These are phyloP conservation scores for Blastobotrys serpentis DNA, from an alignment of 1,139 yeast species.

Conservation along the genomic window DNA sequence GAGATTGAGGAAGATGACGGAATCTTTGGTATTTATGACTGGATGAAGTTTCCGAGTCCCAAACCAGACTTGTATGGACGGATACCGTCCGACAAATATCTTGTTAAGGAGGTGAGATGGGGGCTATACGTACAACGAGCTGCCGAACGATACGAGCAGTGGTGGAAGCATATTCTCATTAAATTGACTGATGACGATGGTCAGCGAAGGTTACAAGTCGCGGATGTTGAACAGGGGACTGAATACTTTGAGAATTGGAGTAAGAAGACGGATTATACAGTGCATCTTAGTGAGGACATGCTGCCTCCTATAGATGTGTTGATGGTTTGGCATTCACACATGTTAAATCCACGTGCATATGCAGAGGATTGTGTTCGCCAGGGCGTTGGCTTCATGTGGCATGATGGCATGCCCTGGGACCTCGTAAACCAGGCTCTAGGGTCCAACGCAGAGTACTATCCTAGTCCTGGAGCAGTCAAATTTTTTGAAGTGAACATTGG, in stretches of 20 bases:
- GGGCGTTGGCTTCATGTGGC: slow-evolving; percentile 32
- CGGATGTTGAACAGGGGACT: slow-evolving; percentile 4
- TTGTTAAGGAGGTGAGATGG: slow-evolving; percentile 35
- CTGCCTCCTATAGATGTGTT: slow-evolving; percentile 44
- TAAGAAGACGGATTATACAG: slow-evolving; percentile 9
- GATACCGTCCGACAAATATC: background rate
- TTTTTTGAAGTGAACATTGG: slow-evolving; percentile 17
- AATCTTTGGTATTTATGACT: slow-evolving; percentile 22
- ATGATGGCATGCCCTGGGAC: slow-evolving; percentile 38
- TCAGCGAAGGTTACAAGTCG: background rate
- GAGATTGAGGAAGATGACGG: slow-evolving; percentile 23
- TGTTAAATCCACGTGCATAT: slow-evolving; percentile 37
- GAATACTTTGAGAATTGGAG: slow-evolving; percentile 5
- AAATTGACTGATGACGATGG: slow-evolving; percentile 9
- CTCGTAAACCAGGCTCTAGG: slow-evolving; percentile 32
- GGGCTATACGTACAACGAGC: slow-evolving; percentile 38
- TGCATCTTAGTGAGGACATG: slow-evolving; percentile 14
- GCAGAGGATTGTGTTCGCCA: slow-evolving; percentile 39
- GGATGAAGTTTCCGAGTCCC: slow-evolving; percentile 6
- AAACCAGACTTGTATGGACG: slow-evolving; percentile 4
- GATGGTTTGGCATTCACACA: slow-evolving; percentile 45
- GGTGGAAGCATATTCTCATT: slow-evolving; percentile 25
- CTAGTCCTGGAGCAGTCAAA: slow-evolving; percentile 20
- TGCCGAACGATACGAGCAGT: slow-evolving; percentile 37
- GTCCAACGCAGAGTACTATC: slow-evolving; percentile 32